A percentile compares a stretch with the other conserved stretches of the same genome.
Conservation (phyloP, 176 grass and related monocot genomes). For the Zea mays region DNA sequence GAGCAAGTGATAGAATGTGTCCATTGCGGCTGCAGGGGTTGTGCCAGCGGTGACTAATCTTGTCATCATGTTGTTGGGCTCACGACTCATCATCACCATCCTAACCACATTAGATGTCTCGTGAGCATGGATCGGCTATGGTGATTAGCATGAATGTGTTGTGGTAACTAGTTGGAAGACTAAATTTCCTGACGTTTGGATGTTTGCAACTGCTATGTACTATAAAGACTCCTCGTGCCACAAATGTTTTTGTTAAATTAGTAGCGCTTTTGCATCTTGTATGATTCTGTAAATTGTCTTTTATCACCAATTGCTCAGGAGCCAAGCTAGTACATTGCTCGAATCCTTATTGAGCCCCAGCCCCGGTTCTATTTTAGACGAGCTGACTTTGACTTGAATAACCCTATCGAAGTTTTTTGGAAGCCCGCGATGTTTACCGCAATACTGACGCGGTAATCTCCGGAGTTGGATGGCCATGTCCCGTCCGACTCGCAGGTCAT, state of each 20-base stretch:
- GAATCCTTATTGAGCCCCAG: neutral
- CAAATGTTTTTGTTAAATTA: neutral
- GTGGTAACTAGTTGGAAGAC: neutral
- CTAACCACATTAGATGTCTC: neutral
- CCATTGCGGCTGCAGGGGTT: constrained; percentile 65
- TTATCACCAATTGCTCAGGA: neutral
- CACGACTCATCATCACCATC: constrained; percentile 3
- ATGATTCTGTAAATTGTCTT: neutral
- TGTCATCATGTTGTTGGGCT: constrained; percentile 17
- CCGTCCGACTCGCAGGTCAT: constrained; percentile 7
- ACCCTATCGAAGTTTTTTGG: constrained; percentile 16
- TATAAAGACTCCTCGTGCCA: neutral
- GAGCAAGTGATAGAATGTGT: constrained; percentile 85
- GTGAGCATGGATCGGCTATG: neutral
- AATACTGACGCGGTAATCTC: constrained; percentile 6
- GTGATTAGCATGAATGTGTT: constrained; percentile 11
- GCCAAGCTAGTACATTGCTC: neutral
- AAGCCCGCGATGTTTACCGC: neutral
- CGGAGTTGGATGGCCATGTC: neutral
- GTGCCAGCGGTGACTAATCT: constrained; percentile 74
- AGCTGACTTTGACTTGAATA: constrained; percentile 30
- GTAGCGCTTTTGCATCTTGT: neutral
- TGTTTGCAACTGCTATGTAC: neutral
- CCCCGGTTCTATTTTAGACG: neutral
- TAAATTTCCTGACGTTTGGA: neutral